A percentile compares a stretch with the other conserved stretches of the same genome.
These are phyloP conservation scores for Boletus subparvulus DNA, from an alignment of 768 basidiomycete genomes.

Conservation along the genomic window DNA sequence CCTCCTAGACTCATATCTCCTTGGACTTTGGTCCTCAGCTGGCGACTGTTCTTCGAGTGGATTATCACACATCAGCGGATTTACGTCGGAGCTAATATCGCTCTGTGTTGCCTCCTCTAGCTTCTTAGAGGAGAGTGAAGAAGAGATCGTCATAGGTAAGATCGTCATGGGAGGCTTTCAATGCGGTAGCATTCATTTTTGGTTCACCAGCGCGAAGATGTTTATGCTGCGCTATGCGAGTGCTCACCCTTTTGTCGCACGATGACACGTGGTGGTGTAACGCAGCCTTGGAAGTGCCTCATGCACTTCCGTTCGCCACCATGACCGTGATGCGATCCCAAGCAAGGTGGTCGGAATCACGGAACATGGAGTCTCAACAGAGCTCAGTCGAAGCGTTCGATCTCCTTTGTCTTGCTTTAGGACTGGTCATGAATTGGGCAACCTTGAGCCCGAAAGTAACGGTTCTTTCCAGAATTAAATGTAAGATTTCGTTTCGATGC, in stretches of 20 bases:
- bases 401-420: conserved; percentile 70
- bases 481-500: conserved; percentile 38
- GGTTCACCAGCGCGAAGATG: conserved; percentile 42
- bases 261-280: conserved; percentile 55
- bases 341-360: conserved; percentile 19
- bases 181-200: not conserved
- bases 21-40: conserved; percentile 51
- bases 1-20: conserved; percentile 61
- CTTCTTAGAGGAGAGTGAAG: conserved; percentile 25
- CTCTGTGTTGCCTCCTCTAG: conserved; percentile 53
- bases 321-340: conserved; percentile 46
- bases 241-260: conserved; percentile 73
- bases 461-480: conserved; percentile 43
- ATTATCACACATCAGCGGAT: conserved; percentile 17
- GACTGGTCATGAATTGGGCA: conserved; percentile 73
- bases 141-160: conserved; percentile 19
- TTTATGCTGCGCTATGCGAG: conserved; percentile 57
- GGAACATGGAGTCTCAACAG: not conserved
- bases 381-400: conserved; percentile 53
- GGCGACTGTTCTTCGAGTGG: conserved; percentile 10
- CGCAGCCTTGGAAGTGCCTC: conserved; percentile 47
- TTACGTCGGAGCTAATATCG: conserved; percentile 49
- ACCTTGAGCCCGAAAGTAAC: conserved; percentile 55
- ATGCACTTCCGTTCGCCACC: conserved; percentile 47
- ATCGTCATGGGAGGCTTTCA: not conserved